Evolutionary conservation across 2,329 filamentous ascomycete species (phyloP), one percentile per base, ranked within the genome.

Genomic region (Hypoxylon sp.): DNA sequence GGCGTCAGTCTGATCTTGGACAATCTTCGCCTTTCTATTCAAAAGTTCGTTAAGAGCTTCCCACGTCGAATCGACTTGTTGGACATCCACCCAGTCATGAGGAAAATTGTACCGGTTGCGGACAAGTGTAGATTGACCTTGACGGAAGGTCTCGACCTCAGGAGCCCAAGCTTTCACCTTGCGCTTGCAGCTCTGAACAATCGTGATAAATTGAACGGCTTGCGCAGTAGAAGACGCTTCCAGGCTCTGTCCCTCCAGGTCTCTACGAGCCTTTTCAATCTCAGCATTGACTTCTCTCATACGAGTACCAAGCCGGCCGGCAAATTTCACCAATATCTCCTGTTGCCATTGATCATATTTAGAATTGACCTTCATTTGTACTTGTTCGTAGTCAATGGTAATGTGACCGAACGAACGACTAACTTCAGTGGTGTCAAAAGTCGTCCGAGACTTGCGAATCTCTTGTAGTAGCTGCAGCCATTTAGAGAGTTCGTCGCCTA

Each of bases 341-440:
- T 98, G 93, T 79, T 99, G 96, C 96, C 97, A 99, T 79, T 98
- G 95, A 77, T 99, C 97, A 78, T 99, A 99, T 79, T 98, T 99
- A 74, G 94, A 93, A 75, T 98, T 99, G 79, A 99, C 96, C 80
- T 97, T 98, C 63, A 95, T 93, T 80, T 99, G 97, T 0, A 99
- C 96, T 80, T 99, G 97, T 75, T 98, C 96, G 76, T 99, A 99
- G 79, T 99, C 95, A 75, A 99, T 94, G 3, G 92, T 93, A 59
- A 98, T 90, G 79, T 97, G 95, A 3, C 96, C 96, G 77, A 99
- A 99, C 0, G 91, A 92, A 41, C 93, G 91, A 79, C 91, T 96
- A 71, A 97, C 93, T 78, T 98, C 96, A 7, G 95, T 97, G 1
- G 95, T 99, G 77, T 99, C 96, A 75, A 99, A 99, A 0, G 97